Base-by-base conservation (phyloP, 306 rosid species). In the Benincasa hispida region DNA sequence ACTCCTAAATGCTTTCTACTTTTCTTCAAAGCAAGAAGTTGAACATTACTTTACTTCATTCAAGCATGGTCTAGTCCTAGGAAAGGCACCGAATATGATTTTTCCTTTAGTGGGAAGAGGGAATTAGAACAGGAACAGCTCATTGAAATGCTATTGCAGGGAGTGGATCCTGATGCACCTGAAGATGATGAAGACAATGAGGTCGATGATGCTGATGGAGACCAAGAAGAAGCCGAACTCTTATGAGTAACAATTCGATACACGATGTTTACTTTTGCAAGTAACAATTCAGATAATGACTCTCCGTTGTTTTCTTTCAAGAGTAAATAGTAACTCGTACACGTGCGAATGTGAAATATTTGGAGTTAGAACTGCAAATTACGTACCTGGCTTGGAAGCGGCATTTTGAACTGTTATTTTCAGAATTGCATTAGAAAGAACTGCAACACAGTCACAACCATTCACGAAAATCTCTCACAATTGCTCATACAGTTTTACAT, bases 131-230 rank as follows among this genome's bases (percentile, higher is more conserved):
- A 27, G 25, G 25, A 70, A 50, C 27, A 48, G 35, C 60, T 47
- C 60, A 18, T 18, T 50, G 61, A 28, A 50, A 72, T 27, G 27
- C 15, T 72, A 50, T 72, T 72, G 60, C 60, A 76, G 79, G 79
- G 79, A 25, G 73, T 76, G 55, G 98, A 95, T 86, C 99, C 99
- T 17, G 99, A 95, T 88, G 99, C 99, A 82, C 96, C 96, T 11
- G 99, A 95, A 85, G 98, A 95, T 60, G 99, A 95, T 30, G 99
- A 95, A 78, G 98, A 92, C 79, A 95, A 92, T 25, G 99, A 95
- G 79, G 92, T 90, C 10, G 99, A 95, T 66, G 99, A 95, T 82
- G 97, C 86, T 1, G 99, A 92, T 57, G 97, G 89, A 82, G 99
- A 95, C 87, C 99, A 89, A 87, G 99, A 95, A 24, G 99, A 92